phyloP scores from a whole-genome alignment of 331 rosid genomes.

The Quercus lobata region DNA sequence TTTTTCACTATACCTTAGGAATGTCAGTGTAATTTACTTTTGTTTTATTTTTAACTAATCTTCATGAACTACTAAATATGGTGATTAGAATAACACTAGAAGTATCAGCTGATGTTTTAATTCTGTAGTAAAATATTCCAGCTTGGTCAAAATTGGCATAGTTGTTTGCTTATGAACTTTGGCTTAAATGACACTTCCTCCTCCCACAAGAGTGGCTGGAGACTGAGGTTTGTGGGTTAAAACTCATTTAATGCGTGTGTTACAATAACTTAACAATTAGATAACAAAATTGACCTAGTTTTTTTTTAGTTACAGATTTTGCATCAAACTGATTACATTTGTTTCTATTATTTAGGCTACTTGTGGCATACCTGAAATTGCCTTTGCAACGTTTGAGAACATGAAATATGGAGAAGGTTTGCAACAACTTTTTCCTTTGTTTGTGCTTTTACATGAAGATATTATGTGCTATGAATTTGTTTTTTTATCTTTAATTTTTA shows the following conservation, averaged over 20 bases:
- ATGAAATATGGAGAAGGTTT: slow-evolving; percentile 97
- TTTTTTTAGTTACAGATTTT: slow-evolving; percentile 11
- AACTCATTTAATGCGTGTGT: too few species aligned
- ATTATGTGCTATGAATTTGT: neutral
- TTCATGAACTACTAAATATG: neutral
- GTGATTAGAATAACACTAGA: neutral
- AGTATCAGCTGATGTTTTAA: neutral
- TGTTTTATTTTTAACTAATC: neutral
- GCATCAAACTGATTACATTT: slow-evolving; percentile 25
- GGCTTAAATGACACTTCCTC: too few species aligned
- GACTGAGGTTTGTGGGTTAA: too few species aligned
- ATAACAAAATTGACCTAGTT: neutral
- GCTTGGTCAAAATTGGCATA: slow-evolving; percentile 19
- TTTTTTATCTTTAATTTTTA: too few species aligned
- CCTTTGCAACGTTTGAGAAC: slow-evolving; percentile 92
- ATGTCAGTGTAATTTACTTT: too few species aligned
- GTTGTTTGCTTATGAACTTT: neutral
- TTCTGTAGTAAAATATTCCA: neutral
- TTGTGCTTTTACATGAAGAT: slow-evolving; percentile 13
- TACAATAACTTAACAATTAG: too few species aligned
- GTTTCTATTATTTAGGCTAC: slow-evolving; percentile 61
- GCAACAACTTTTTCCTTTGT: slow-evolving; percentile 17
- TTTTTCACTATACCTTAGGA: too few species aligned
- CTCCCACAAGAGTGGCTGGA: too few species aligned
- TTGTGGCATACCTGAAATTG: slow-evolving; percentile 95